Percentiles rank a stretch among this genome's conserved stretches.
Evolutionary conservation across 2,329 filamentous ascomycete genomes (phyloP).

Genomic region (Cordyceps sp.): DNA sequence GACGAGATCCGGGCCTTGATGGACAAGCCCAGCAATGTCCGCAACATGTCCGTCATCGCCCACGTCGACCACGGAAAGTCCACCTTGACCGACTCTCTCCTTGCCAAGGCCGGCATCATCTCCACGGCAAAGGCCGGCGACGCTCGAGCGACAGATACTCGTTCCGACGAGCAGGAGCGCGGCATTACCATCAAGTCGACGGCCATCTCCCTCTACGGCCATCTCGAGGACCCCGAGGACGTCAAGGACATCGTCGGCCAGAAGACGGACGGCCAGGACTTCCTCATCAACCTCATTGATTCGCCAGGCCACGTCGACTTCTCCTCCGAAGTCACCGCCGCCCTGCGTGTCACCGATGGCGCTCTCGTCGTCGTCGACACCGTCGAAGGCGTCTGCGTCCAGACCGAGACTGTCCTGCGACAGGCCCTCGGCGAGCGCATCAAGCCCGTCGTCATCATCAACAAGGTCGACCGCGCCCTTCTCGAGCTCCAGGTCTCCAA

Average conservation of each 20-base stretch:
- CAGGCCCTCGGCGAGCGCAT: slow-evolving; percentile 99
- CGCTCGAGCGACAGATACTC: slow-evolving; percentile 89
- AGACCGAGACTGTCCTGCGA: slow-evolving; percentile 98
- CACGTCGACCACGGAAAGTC: slow-evolving; percentile 99
- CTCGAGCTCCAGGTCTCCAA: slow-evolving; percentile 97
- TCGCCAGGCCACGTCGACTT: slow-evolving; percentile 99
- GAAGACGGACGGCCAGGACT: slow-evolving; percentile 81
- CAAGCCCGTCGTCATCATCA: slow-evolving; percentile 99
- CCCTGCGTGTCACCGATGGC: slow-evolving; percentile 99
- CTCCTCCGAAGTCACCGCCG: slow-evolving; percentile 98
- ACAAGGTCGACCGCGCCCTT: slow-evolving; percentile 99
- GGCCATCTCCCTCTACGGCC: slow-evolving; percentile 93
- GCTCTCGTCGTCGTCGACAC: slow-evolving; percentile 99
- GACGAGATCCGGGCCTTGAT: slow-evolving; percentile 72
- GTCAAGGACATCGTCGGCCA: slow-evolving; percentile 85
- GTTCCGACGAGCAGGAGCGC: slow-evolving; percentile 96
- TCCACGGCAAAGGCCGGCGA: slow-evolving; percentile 95
- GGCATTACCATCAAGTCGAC: slow-evolving; percentile 99
- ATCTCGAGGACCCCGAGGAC: slow-evolving; percentile 66
- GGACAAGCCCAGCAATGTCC: slow-evolving; percentile 64
- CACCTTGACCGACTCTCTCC: slow-evolving; percentile 96
- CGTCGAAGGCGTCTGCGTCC: slow-evolving; percentile 98
- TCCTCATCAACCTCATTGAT: slow-evolving; percentile 99
- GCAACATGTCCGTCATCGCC: slow-evolving; percentile 99
- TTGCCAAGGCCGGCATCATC: slow-evolving; percentile 99